Conservation (phyloP, 345 rosid genomes). For the Hirschfeldia incana region DNA sequence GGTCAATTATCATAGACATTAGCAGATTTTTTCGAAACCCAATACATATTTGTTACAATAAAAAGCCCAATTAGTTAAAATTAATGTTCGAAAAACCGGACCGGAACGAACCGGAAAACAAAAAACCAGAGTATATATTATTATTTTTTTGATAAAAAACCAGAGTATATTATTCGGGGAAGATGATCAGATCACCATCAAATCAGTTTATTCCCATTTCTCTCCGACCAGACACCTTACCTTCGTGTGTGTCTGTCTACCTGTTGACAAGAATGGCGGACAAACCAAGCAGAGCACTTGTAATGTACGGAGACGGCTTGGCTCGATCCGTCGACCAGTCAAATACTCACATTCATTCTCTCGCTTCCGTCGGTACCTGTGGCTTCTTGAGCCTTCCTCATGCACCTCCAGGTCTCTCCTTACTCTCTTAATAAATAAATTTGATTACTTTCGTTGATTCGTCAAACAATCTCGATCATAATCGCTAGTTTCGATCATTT, state of each 20-base stretch:
- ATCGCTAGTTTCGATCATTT: not conserved
- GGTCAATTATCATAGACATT: not conserved
- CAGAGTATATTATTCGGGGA: not conserved
- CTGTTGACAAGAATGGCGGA: slow-evolving; percentile 67
- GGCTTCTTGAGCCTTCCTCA: slow-evolving; percentile 82
- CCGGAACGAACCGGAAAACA: not conserved
- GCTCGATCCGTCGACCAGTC: slow-evolving; percentile 57
- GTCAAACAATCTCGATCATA: not conserved
- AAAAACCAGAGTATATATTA: not conserved
- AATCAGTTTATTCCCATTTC: not conserved
- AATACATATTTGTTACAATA: not conserved
- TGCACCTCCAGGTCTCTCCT: slow-evolving; percentile 69
- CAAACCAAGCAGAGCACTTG: slow-evolving; percentile 82
- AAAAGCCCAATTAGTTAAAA: not conserved
- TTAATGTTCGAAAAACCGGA: not conserved
- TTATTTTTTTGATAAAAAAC: no score
- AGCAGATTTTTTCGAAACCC: not conserved
- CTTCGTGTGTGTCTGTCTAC: not conserved
- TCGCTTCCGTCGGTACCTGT: slow-evolving; percentile 62
- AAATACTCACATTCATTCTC: slow-evolving; percentile 62
- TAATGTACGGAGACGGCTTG: slow-evolving; percentile 81
- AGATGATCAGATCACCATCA: not conserved
- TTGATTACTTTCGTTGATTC: slow-evolving; percentile 2
- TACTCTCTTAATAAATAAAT: not conserved
- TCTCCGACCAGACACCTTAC: not conserved